These are phyloP conservation scores for Alternaria consortialis DNA, from an alignment of 2,329 filamentous ascomycete species.

Conservation along the genomic window DNA sequence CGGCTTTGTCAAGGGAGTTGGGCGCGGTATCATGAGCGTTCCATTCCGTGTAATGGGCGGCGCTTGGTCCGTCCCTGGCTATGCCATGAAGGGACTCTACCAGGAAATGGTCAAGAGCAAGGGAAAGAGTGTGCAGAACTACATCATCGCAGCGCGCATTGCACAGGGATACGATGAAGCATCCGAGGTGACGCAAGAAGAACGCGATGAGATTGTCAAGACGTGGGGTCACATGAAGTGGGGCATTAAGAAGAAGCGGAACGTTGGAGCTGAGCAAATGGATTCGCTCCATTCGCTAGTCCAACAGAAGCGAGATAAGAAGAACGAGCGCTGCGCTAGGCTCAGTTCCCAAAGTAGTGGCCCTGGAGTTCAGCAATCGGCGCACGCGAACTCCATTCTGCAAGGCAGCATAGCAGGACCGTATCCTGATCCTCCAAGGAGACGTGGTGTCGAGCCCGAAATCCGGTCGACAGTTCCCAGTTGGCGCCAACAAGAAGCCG, in stretches of 20 bases:
- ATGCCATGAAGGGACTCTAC: constrained; percentile 83
- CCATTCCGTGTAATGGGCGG: constrained; percentile 83
- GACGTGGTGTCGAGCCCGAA: constrained; percentile 20
- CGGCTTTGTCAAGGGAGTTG: constrained; percentile 81
- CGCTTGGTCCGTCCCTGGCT: constrained; percentile 72
- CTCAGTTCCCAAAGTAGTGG: constrained; percentile 17
- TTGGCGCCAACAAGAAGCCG: constrained; percentile 23
- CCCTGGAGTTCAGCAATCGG: constrained; percentile 27
- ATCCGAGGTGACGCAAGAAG: constrained; percentile 61
- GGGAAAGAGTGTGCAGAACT: constrained; percentile 76
- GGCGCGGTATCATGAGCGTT: constrained; percentile 82
- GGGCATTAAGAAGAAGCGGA: constrained; percentile 67
- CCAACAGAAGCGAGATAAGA: constrained; percentile 44
- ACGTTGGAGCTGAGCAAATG: constrained; percentile 58
- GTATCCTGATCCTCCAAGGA: constrained; percentile 16
- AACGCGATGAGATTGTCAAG: constrained; percentile 70
- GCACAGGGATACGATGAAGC: constrained; percentile 77
- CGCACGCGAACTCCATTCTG: constrained; percentile 23
- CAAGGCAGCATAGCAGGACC: constrained; percentile 28
- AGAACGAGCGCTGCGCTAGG: constrained; percentile 48
- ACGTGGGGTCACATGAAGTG: constrained; percentile 70
- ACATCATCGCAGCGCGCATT: constrained; percentile 80
- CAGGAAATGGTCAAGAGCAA: constrained; percentile 78
- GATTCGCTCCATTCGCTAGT: constrained; percentile 60
- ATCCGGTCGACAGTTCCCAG: constrained; percentile 28